A percentile compares a stretch with the other conserved stretches of the same genome.
These are phyloP conservation scores for Anthostomella pinea DNA, from an alignment of 2,329 filamentous ascomycete species.

Conservation along the genomic window DNA sequence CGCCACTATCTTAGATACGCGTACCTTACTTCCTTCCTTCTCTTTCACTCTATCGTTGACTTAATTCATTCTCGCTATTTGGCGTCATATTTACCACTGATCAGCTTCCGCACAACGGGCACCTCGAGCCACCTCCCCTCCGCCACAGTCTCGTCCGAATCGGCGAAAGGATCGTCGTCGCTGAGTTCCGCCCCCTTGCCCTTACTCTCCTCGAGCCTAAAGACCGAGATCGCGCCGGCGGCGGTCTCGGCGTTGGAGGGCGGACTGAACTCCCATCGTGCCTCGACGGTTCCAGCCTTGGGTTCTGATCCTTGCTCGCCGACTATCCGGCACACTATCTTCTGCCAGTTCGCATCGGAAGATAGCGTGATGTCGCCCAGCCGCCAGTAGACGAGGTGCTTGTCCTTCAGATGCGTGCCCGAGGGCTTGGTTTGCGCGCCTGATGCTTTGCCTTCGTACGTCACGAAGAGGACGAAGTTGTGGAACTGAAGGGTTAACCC, in stretches of 20 bases:
- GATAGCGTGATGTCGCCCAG: constrained; percentile 70
- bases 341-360: constrained; percentile 61
- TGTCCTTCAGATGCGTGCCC: constrained; percentile 76
- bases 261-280: constrained; percentile 66
- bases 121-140: constrained; percentile 62
- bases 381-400: constrained; percentile 76
- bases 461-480: constrained; percentile 72
- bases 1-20: too few relatives aligned
- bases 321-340: constrained; percentile 78
- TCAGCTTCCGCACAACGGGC: constrained; percentile 62
- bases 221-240: constrained; percentile 55
- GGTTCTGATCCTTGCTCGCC: constrained; percentile 69
- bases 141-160: constrained; percentile 41
- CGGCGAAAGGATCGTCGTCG: constrained; percentile 69
- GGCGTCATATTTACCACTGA: constrained; percentile 74
- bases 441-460: constrained; percentile 65
- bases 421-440: constrained; percentile 74
- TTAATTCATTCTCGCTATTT: constrained; percentile 24
- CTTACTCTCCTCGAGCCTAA: constrained; percentile 51
- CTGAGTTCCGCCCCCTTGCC: constrained; percentile 45
- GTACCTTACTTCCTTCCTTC: constrained; percentile 13
- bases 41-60: constrained; percentile 8
- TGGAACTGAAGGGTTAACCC: constrained; percentile 56
- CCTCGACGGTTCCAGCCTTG: constrained; percentile 74
- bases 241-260: constrained; percentile 27